A percentile compares a stretch with the other conserved stretches of the same genome.
phyloP scores from a whole-genome alignment of 2,329 filamentous ascomycete genomes.

The Claviceps spartinae region DNA sequence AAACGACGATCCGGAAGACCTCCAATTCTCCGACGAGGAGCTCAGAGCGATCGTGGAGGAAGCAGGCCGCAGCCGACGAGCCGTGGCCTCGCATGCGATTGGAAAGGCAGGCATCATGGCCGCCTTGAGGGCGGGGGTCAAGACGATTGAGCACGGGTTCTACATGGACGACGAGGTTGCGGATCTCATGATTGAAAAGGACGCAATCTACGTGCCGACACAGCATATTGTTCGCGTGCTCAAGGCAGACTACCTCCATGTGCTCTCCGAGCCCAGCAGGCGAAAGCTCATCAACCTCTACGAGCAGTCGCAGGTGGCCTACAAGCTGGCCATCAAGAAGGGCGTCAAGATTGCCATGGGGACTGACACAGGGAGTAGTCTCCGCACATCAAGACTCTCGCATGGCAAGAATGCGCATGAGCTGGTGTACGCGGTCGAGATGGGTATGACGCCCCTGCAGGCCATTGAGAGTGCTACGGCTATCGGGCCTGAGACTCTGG shows the following conservation, averaged over 20 bases:
- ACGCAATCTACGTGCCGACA: conserved; percentile 24
- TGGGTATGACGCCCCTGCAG: conserved; percentile 33
- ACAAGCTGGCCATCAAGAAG: conserved; percentile 22
- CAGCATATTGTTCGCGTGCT: conserved; percentile 21
- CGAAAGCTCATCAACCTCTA: conserved; percentile 14
- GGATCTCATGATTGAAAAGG: conserved; percentile 23
- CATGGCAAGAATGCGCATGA: conserved; percentile 26
- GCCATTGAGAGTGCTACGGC: conserved; percentile 37
- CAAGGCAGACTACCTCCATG: conserved; percentile 18
- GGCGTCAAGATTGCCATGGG: conserved; percentile 28
- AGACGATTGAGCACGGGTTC: conserved; percentile 25
- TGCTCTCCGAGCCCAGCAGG: conserved; percentile 15
- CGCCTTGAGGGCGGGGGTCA: conserved; percentile 23
- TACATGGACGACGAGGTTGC: conserved; percentile 28
- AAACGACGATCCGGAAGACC: conserved; percentile 24
- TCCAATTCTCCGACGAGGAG: conserved; percentile 27
- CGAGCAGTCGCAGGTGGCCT: conserved; percentile 23
- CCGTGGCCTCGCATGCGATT: conserved; percentile 26
- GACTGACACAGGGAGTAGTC: conserved; percentile 25
- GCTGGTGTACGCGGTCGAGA: conserved; percentile 31
- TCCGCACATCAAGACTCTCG: conserved; percentile 9
- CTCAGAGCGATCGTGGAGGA: conserved; percentile 24
- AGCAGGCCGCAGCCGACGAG: conserved; percentile 21
- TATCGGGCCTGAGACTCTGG: conserved; percentile 28
- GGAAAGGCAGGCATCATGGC: conserved; percentile 27